These are phyloP conservation scores for Schizochytrium sp. DNA, from an alignment of 108 stramenopile species.

Conservation along the genomic window DNA sequence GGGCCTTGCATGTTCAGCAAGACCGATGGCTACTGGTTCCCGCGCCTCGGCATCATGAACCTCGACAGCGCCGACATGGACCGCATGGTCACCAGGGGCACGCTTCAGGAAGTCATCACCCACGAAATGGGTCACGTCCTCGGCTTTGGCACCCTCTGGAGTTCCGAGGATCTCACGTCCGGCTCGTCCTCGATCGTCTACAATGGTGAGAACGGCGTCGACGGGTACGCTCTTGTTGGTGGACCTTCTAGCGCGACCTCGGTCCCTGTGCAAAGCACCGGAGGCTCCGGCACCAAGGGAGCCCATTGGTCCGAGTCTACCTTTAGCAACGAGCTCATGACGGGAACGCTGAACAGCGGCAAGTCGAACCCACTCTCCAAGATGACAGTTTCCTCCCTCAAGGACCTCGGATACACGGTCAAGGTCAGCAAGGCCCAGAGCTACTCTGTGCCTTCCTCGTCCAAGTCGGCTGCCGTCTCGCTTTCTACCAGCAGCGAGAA, in stretches of 20 bases:
- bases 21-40: not conserved
- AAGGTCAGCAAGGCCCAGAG: not conserved
- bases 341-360: not conserved
- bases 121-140: not conserved
- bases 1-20: not conserved
- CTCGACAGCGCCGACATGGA: not conserved
- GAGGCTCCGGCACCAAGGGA: not conserved
- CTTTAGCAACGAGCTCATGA: conserved; percentile 7
- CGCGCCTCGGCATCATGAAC: not conserved
- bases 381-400: not conserved
- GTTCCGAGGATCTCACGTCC: not conserved
- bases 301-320: not conserved
- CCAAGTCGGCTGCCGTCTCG: not conserved
- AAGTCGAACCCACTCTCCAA: not conserved
- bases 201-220: not conserved
- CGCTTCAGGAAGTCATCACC: not conserved
- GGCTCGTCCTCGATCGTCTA: not conserved
- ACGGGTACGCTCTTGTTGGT: not conserved
- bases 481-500: not conserved
- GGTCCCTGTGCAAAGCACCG: not conserved
- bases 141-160: not conserved
- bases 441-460: not conserved
- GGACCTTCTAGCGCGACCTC: not conserved
- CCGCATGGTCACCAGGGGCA: not conserved
- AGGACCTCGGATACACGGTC: not conserved